These are phyloP conservation scores for Aciculosporium take DNA, from an alignment of 2,329 filamentous ascomycete genomes.

Conservation along the genomic window DNA sequence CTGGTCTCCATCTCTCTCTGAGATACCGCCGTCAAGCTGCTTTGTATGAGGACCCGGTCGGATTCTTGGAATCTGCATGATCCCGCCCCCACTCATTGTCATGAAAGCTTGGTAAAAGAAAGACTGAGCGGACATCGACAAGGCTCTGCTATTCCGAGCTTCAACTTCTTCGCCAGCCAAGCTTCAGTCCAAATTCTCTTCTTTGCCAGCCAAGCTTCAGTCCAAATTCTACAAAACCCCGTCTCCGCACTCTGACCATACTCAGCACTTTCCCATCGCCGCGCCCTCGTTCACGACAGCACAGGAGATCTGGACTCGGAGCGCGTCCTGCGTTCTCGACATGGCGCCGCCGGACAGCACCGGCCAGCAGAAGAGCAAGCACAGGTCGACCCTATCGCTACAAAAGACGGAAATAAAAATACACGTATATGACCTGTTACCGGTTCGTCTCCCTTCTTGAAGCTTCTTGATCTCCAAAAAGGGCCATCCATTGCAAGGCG, in stretches of 20 bases:
- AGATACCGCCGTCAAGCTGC: too few relatives aligned
- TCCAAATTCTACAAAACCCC: background rate
- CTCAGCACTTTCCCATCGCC: background rate
- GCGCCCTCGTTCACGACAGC: background rate
- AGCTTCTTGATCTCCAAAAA: background rate
- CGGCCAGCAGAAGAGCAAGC: constrained; percentile 21
- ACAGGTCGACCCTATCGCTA: constrained; percentile 53
- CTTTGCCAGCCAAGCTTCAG: too few relatives aligned
- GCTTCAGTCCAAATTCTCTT: background rate
- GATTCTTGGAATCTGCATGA: background rate
- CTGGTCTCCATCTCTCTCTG: too few relatives aligned
- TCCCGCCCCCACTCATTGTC: background rate
- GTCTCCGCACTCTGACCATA: background rate
- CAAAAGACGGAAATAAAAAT: constrained; percentile 62
- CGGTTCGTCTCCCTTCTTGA: constrained; percentile 30
- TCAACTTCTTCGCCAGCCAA: background rate
- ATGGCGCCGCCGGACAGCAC: constrained; percentile 17
- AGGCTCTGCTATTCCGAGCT: background rate
- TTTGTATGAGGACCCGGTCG: constrained; percentile 3
- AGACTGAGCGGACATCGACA: background rate
- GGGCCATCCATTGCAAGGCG: background rate
- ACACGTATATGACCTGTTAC: constrained; percentile 64
- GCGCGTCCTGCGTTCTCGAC: background rate
- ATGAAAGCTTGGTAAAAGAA: background rate
- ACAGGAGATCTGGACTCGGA: background rate